Base-by-base conservation (phyloP, 2,329 filamentous ascomycete species). In the Aureobasidium zeae region DNA sequence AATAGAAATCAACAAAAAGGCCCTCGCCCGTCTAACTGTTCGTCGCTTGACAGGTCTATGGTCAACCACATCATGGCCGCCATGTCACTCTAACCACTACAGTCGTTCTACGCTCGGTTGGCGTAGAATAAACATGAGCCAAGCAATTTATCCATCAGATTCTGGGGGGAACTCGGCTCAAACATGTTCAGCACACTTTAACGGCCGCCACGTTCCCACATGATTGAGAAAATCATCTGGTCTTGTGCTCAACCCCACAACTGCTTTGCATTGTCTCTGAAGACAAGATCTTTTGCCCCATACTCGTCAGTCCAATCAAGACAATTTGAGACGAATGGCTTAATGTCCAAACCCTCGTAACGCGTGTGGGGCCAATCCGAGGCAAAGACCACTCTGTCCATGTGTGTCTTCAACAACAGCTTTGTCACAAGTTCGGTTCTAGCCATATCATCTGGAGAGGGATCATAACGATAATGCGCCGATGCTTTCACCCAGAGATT, bases 321-420 rank as follows among this genome's bases (percentile, higher is more conserved):
- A 36, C 74, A 72, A 41, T 59, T 64, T 46, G 75, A 65, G 20
- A 76, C 65, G 55, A 73, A 79, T 0, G 70, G 70, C 34, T 56
- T 62, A 16, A 78, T 72, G 52, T 80, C 70, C 2, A 77, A 51
- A 2, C 69, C 70, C 16, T 77, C 71, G 47, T 73, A 79, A 10
- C 76, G 64, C 3, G 77, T 81, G 56, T 80, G 76, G 15, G 77
- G 77, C 77, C 76, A 80, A 52, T 80, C 76, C 0, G 73, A 76
- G 1, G 74, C 75, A 56, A 76, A 80, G 0, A 79, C 67, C 8
- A 76, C 62, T 12, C 67, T 62, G 13, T 65, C 57, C 2, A 63
- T 63, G 9, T 65, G 69, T 4, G 66, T 57, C 3, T 57, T 55
- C 24, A 78, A 51, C 6, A 79, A 57, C 51, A 77, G 70, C 11